Evolutionary conservation across 768 basidiomycete species (phyloP).

Genomic region (Mycena rebaudengoi): DNA sequence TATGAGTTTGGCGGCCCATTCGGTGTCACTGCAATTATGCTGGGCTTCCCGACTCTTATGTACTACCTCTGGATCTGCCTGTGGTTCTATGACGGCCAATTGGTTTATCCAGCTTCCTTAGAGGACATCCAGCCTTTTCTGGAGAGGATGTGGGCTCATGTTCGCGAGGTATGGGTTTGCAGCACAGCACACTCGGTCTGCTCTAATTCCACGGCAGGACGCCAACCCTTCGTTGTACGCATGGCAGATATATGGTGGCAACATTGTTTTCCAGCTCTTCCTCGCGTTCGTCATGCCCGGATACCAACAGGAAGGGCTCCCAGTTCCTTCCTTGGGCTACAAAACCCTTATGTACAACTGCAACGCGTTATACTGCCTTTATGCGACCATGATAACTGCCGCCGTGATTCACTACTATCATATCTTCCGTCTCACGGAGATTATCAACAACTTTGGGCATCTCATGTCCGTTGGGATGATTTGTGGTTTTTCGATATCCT

Average conservation of each 20-base stretch:
- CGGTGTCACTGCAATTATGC: conserved; percentile 93
- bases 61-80: conserved; percentile 99
- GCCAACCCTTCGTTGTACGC: conserved; percentile 91
- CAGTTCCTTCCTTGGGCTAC: conserved; percentile 93
- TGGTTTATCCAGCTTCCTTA: conserved; percentile 72
- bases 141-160: conserved; percentile 83
- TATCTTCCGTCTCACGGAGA: conserved; percentile 90
- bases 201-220: conserved; percentile 60
- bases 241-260: conserved; percentile 89
- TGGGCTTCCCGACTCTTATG: conserved; percentile 93
- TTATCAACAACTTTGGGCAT: conserved; percentile 96
- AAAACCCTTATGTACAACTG: conserved; percentile 96
- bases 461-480: conserved; percentile 97
- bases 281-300: conserved; percentile 93
- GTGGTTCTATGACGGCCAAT: conserved; percentile 91
- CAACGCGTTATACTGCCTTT: conserved; percentile 89
- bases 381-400: conserved; percentile 82
- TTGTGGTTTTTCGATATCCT: conserved; percentile 83
- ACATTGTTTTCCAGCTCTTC: conserved; percentile 88
- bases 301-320: conserved; percentile 92
- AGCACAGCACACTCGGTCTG: too few relatives aligned
- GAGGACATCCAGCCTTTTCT: conserved; percentile 84
- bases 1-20: conserved; percentile 96
- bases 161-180: conserved; percentile 64
- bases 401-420: conserved; percentile 77